phyloP scores from a whole-genome alignment of 805 yeast genomes.

The Candida alai region DNA sequence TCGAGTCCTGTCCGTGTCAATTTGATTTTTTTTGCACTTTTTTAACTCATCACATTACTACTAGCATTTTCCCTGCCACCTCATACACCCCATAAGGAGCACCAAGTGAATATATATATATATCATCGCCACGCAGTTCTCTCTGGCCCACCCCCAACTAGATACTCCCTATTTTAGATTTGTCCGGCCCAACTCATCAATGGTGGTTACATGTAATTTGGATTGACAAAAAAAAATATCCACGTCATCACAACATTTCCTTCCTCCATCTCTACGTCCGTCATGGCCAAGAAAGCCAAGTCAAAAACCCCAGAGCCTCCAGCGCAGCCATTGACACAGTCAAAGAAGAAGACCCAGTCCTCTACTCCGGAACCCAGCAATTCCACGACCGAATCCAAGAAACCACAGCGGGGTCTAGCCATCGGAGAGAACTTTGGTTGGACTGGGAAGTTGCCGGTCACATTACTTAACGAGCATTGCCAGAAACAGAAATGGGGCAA shows the following conservation, averaged over 20 bases:
- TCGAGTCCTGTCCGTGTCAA: constrained; percentile 77
- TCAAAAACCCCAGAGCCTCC: constrained; percentile 7
- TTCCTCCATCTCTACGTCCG: neutral
- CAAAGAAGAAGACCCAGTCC: constrained; percentile 5
- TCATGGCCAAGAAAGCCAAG: constrained; percentile 16
- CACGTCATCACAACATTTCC: neutral
- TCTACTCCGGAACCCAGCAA: constrained; percentile 3
- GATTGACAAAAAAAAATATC: constrained; percentile 1
- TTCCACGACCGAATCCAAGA: constrained; percentile 15
- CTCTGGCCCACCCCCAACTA: too few relatives aligned
- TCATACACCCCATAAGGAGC: too few relatives aligned
- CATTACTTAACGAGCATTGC: constrained; percentile 79
- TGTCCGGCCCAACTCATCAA: too few relatives aligned
- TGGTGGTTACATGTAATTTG: constrained; percentile 7
- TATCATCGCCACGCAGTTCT: too few relatives aligned
- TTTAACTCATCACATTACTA: too few relatives aligned
- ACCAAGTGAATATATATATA: too few relatives aligned
- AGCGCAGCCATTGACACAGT: constrained; percentile 1
- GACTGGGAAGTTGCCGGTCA: constrained; percentile 94
- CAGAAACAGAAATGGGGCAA: constrained; percentile 89
- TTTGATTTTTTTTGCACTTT: neutral
- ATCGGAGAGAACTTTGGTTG: constrained; percentile 67
- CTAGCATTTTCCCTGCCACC: neutral
- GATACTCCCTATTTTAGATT: too few relatives aligned
- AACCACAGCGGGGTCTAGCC: constrained; percentile 38